These are phyloP conservation scores for Desmodesmus armatus DNA, from an alignment of 139 green algal species.

Conservation along the genomic window DNA sequence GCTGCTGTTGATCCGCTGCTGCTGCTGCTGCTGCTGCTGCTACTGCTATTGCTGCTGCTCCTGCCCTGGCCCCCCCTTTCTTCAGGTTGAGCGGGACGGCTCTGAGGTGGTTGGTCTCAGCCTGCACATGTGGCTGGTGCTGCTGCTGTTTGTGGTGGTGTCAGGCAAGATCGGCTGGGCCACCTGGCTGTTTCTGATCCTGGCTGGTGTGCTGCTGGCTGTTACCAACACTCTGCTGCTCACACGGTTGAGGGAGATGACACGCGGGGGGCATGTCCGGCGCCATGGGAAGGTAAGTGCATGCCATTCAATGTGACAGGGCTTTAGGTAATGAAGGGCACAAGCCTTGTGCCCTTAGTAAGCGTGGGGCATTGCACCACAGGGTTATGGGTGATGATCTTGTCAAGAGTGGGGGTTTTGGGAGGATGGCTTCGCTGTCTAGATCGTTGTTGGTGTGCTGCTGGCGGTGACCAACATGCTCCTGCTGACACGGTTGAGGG, in stretches of 20 bases:
- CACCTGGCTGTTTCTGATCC: slow-evolving; percentile 25
- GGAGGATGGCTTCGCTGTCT: no score
- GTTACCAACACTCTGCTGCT: slow-evolving; percentile 19
- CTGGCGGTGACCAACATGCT: no score
- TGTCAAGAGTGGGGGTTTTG: no score
- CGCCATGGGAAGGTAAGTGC: no score
- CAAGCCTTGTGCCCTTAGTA: no score
- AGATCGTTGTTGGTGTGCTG: no score
- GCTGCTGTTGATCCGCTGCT: not conserved
- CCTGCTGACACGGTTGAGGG: no score
- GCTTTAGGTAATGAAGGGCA: no score
- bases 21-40: not conserved
- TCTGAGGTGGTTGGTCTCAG: slow-evolving; percentile 3
- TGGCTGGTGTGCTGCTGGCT: slow-evolving; percentile 22
- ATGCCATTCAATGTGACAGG: no score
- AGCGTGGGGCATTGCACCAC: no score
- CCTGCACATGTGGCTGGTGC: slow-evolving; percentile 15
- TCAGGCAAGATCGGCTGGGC: slow-evolving; percentile 35
- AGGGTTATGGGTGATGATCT: no score
- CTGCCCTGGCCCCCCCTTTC: not conserved
- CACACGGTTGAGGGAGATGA: not conserved
- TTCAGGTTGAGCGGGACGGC: slow-evolving; percentile 19
- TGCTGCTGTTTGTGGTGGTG: slow-evolving; percentile 29
- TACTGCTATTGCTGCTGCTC: not conserved
- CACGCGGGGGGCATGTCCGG: not conserved